phyloP scores from a whole-genome alignment of 345 rosid species.

The Gossypium stocksii region DNA sequence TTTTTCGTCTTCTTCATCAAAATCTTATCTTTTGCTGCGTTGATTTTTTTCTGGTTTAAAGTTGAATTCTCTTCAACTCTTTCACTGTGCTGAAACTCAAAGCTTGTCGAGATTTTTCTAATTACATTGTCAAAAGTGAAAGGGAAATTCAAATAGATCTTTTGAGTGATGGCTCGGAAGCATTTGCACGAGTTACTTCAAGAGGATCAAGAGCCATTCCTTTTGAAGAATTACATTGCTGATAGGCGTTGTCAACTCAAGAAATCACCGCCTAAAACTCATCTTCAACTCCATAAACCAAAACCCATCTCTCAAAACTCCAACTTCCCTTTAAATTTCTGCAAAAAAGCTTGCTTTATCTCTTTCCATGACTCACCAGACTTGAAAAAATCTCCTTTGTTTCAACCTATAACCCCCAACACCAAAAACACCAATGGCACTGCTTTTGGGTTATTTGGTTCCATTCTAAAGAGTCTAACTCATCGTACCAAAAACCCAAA shows the following conservation, averaged over 20 bases:
- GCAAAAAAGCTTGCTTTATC: slow-evolving; percentile 69
- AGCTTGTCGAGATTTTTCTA: neutral
- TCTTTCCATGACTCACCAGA: slow-evolving; percentile 60
- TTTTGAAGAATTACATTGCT: slow-evolving; percentile 58
- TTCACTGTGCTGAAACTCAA: slow-evolving; percentile 27
- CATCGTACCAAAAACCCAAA: slow-evolving; percentile 26
- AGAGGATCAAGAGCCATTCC: slow-evolving; percentile 92
- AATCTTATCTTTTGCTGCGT: slow-evolving; percentile 17
- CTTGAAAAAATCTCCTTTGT: slow-evolving; percentile 63
- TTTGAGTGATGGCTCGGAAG: slow-evolving; percentile 45
- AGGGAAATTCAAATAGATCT: neutral
- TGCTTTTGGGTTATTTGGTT: slow-evolving; percentile 50
- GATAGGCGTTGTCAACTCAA: slow-evolving; percentile 46
- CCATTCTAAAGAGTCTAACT: slow-evolving; percentile 57
- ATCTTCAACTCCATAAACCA: slow-evolving; percentile 51
- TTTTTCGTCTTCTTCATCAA: slow-evolving; percentile 6
- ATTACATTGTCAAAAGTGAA: slow-evolving; percentile 7
- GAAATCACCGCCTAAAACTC: slow-evolving; percentile 22
- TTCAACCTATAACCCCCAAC: slow-evolving; percentile 42
- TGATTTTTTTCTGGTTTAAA: slow-evolving; percentile 14
- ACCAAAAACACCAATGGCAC: slow-evolving; percentile 32
- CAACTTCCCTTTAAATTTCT: slow-evolving; percentile 43
- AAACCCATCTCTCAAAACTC: slow-evolving; percentile 46
- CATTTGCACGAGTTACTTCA: slow-evolving; percentile 62
- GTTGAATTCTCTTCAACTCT: slow-evolving; percentile 52